phyloP scores from a whole-genome alignment of 345 rosid genomes.

The Populus pruinosa region DNA sequence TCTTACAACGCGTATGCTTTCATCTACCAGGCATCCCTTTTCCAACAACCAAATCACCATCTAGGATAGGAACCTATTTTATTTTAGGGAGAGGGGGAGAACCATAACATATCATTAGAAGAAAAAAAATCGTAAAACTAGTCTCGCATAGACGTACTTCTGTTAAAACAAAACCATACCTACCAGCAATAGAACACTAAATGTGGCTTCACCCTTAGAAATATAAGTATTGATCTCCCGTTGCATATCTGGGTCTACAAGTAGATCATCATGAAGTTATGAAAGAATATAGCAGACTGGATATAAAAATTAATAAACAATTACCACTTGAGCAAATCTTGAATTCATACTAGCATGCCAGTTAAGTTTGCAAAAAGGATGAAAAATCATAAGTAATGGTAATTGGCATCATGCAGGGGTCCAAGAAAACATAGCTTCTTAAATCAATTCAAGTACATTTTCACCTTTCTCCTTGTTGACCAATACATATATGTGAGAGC shows the following conservation, averaged over 20 bases:
- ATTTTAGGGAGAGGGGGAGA: too few relatives aligned
- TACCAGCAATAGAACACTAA: constrained; percentile 67
- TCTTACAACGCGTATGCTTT: neutral
- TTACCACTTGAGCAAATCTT: neutral
- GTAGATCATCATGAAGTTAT: constrained; percentile 15
- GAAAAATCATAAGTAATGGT: neutral
- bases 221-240: constrained; percentile 54
- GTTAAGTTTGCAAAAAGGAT: neutral
- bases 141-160: neutral
- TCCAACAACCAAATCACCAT: too few relatives aligned
- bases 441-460: neutral
- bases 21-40: too few relatives aligned
- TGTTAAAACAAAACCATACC: constrained; percentile 17
- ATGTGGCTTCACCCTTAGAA: constrained; percentile 67
- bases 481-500: neutral
- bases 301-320: neutral
- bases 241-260: constrained; percentile 77
- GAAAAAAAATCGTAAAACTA: neutral
- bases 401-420: neutral
- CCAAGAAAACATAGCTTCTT: neutral
- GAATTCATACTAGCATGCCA: neutral
- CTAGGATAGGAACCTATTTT: too few relatives aligned
- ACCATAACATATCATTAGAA: neutral
- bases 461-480: neutral
- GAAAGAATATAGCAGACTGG: constrained; percentile 7